Percentiles rank a stretch among this genome's conserved stretches.
Evolutionary conservation across 306 rosid species (phyloP).

Genomic region (Cicer cuneatum): DNA sequence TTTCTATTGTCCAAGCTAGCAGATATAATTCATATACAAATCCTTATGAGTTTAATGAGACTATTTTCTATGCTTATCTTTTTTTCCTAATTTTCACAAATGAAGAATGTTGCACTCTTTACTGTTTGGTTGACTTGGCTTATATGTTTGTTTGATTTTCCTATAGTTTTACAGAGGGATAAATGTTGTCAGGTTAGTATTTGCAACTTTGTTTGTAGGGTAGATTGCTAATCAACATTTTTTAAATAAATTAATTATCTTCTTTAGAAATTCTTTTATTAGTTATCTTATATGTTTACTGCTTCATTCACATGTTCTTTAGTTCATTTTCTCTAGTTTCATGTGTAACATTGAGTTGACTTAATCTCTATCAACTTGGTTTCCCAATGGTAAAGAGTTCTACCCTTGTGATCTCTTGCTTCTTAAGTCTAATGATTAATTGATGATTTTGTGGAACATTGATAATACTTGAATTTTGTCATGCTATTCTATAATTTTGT

Average conservation of each 20-base stretch:
- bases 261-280: neutral
- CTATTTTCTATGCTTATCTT: too few relatives aligned
- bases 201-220: neutral
- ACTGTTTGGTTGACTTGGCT: neutral
- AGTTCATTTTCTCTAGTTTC: conserved; percentile 88
- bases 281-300: too few relatives aligned
- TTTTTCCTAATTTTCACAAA: neutral
- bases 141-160: conserved; percentile 1
- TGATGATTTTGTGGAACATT: too few relatives aligned
- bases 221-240: too few relatives aligned
- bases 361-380: conserved; percentile 76
- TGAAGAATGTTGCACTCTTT: neutral
- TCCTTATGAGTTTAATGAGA: conserved; percentile 61
- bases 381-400: conserved; percentile 72
- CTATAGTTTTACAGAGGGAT: conserved; percentile 80
- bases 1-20: conserved; percentile 77
- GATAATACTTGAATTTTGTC: too few relatives aligned
- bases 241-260: neutral
- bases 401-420: conserved; percentile 5
- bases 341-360: conserved; percentile 71
- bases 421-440: neutral
- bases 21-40: conserved; percentile 55
- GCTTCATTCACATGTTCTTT: conserved; percentile 54
- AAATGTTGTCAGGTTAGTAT: conserved; percentile 65
- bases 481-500: too few relatives aligned